Evolutionary conservation across 2,329 filamentous ascomycete species (phyloP), one percentile per base, ranked within the genome.

Genomic region (Talaromyces sp.): DNA sequence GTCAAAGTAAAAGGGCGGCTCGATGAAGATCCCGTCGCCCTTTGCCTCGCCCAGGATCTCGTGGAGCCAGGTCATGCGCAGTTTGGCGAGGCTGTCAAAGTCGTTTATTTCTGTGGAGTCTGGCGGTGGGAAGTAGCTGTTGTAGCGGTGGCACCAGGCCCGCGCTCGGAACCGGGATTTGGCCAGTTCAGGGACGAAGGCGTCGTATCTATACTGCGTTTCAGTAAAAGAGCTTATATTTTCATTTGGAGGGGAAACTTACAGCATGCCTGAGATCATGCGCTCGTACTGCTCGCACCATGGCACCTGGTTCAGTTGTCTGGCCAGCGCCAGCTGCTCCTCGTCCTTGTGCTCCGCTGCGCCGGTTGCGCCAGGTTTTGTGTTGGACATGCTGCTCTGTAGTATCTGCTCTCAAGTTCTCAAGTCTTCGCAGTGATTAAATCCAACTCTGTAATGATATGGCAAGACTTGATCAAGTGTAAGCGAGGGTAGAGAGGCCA

Each of bases 1-100:
- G 69, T 89, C 86, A 39, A 88, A 77, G 57, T 76, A 77, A 55
- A 89, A 75, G 0, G 86, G 85, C 0, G 86, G 82, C 68, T 89
- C 86, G 56, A 88, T 81, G 65, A 81, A 84, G 32, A 55, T 55
- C 19, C 74, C 77, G 0, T 81, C 81, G 54, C 78, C 78, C 3
- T 85, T 85, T 4, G 83, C 72, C 9, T 71, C 71, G 32, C 80
- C 78, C 4, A 88, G 69, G 44, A 86, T 73, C 9, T 82, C 73
- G 61, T 74, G 69, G 55, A 89, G 82, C 63, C 77, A 76, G n/a
- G 70, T 68, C 1, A 66, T 62, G 28, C 80, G 66, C 7, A 76
- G 72, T 13, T 80, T 73, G 1, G 73, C 63, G 0, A 79, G 79
- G 17, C 76, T 78, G 52, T 81, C 76, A 11, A 78, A 33, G 42